Evolutionary conservation across 164 flowering plant genomes (phyloP).

Genomic region (Umbellularia californica): DNA sequence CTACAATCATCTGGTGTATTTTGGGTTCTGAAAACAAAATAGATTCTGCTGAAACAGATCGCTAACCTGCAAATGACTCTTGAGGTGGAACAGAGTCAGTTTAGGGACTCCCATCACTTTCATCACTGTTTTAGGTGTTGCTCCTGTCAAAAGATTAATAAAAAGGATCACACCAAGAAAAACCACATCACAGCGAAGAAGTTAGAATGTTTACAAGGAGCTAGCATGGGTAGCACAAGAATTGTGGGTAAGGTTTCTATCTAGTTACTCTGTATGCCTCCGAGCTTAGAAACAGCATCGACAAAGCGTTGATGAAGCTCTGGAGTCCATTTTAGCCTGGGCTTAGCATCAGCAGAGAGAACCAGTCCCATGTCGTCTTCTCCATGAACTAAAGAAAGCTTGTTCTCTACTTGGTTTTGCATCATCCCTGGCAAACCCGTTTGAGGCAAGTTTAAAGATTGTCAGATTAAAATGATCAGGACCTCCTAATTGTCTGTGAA

Average conservation of each 20-base stretch:
- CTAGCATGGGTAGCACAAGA: not conserved
- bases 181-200: not conserved
- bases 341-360: conserved; percentile 78
- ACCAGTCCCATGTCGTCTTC: conserved; percentile 48
- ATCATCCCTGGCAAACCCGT: conserved; percentile 36
- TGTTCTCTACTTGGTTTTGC: conserved; percentile 17
- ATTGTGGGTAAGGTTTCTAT: conserved; percentile 1
- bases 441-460: conserved; percentile 1
- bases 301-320: conserved; percentile 74
- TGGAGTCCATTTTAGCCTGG: conserved; percentile 81
- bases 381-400: conserved; percentile 1
- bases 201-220: not conserved
- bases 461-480: not conserved
- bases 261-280: conserved; percentile 64
- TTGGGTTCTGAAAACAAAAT: not conserved
- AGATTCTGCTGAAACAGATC: conserved; percentile 10
- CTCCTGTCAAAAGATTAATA: conserved; percentile 46
- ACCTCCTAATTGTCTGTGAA: conserved; percentile 1
- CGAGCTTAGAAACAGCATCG: conserved; percentile 60
- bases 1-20: not conserved
- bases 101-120: conserved; percentile 82
- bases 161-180: not conserved
- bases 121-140: conserved; percentile 92
- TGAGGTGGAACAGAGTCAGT: conserved; percentile 79
- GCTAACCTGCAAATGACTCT: conserved; percentile 91